phyloP scores from a whole-genome alignment of 2,329 filamentous ascomycete genomes.

The Exophiala bonariae region DNA sequence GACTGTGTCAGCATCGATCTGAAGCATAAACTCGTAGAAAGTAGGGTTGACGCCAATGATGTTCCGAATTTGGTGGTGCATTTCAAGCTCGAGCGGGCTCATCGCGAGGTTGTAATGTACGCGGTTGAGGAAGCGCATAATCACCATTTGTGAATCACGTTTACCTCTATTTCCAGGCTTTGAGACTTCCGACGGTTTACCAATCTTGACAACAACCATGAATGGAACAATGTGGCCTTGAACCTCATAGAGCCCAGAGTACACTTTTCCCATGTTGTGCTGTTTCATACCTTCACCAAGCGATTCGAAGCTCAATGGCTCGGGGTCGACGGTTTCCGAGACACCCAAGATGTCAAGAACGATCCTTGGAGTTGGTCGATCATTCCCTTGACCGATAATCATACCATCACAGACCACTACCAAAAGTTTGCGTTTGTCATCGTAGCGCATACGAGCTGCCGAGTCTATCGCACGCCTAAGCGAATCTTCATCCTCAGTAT shows the following conservation, averaged over 20 bases:
- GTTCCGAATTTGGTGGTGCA: slow-evolving; percentile 98
- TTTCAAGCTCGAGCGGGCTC: slow-evolving; percentile 94
- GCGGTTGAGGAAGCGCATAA: slow-evolving; percentile 99
- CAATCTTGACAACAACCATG: slow-evolving; percentile 94
- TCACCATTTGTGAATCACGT: slow-evolving; percentile 96
- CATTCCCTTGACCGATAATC: slow-evolving; percentile 99
- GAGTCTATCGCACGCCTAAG: slow-evolving; percentile 96
- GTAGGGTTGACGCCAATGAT: slow-evolving; percentile 98
- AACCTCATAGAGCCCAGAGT: slow-evolving; percentile 96
- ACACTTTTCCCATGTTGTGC: slow-evolving; percentile 99
- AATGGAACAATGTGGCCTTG: slow-evolving; percentile 98
- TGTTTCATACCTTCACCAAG: slow-evolving; percentile 94
- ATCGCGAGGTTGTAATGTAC: slow-evolving; percentile 97
- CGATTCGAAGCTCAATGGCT: slow-evolving; percentile 94
- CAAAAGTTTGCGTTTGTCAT: slow-evolving; percentile 95
- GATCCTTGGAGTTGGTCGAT: slow-evolving; percentile 90
- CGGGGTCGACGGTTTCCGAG: slow-evolving; percentile 87
- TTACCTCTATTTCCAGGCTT: slow-evolving; percentile 94
- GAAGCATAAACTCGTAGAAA: slow-evolving; percentile 95
- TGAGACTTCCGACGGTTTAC: slow-evolving; percentile 74
- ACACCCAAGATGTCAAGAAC: slow-evolving; percentile 97
- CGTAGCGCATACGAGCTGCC: slow-evolving; percentile 90
- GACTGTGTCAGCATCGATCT: slow-evolving; percentile 96
- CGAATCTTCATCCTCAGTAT: slow-evolving; percentile 97
- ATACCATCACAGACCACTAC: slow-evolving; percentile 95